Evolutionary conservation across 768 basidiomycete species (phyloP).

Genomic region (Exsudoporus frostii): DNA sequence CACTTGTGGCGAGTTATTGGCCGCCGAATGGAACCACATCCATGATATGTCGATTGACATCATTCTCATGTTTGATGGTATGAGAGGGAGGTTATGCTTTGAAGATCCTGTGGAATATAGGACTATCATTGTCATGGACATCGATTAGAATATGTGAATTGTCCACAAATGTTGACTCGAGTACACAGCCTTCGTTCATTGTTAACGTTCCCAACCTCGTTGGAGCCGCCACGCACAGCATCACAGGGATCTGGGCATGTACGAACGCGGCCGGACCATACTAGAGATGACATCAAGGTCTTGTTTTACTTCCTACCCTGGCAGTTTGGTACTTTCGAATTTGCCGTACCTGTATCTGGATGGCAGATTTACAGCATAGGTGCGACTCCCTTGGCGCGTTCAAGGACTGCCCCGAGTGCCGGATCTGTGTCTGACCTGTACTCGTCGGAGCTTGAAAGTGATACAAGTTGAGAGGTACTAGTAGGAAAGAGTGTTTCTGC

Average conservation of each 20-base stretch:
- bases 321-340: background rate
- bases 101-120: too few relatives aligned
- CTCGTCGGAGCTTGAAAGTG: background rate
- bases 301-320: background rate
- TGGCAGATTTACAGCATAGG: background rate
- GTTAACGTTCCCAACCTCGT: background rate
- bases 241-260: too few relatives aligned
- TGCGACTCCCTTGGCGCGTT: background rate
- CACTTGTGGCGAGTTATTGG: background rate
- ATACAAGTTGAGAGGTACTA: background rate
- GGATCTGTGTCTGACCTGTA: background rate
- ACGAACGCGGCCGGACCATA: background rate
- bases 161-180: background rate
- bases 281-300: background rate
- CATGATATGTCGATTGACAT: too few relatives aligned
- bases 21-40: background rate
- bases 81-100: background rate
- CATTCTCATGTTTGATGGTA: background rate
- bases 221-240: too few relatives aligned
- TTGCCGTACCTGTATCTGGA: too few relatives aligned
- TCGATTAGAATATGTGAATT: background rate
- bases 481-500: background rate
- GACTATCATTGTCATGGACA: background rate
- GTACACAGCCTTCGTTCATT: background rate
- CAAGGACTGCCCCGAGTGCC: background rate